Evolutionary conservation across 345 rosid species (phyloP), one percentile per base, ranked within the genome.

Genomic region (Cardiospermum halicacabum): DNA sequence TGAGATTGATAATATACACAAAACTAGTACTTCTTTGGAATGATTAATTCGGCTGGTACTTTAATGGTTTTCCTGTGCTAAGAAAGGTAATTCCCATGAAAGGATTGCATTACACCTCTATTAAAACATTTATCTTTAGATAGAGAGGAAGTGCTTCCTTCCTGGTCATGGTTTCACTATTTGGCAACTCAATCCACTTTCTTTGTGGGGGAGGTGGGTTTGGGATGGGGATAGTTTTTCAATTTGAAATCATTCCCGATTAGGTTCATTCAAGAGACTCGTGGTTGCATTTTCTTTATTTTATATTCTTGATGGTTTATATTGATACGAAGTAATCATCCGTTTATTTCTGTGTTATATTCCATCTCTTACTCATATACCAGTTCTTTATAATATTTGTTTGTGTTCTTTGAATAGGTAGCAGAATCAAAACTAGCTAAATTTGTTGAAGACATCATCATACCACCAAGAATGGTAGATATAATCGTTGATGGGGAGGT

Each of bases 401-500:
- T 54, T 43, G 18, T 71, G 53, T 58, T 58, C 62, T 59, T 64
- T 49, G 18, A 71, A 71, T 80, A 91, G 99, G 96, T 84, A 57
- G 99, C 99, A 67, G 99, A 94, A 78, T 89, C 96, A 64, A 91
- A 87, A 80, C 80, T 94, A 62, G 96, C 95, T 16, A 94, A 75
- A 73, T 94, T 94, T 84, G 97, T 94, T 25, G 97, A 91, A 81
- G 99, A 94, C 77, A 91, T 94, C 60, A 89, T 94, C 58, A 84
- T 91, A 53, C 97, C 97, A 60, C 97, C 97, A 32, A 86, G 91
- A 78, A 94, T 94, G 99, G 86, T 91, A 3, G 97, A 94, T 75
- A 77, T 94, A 50, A 83, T 94, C 72, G 91, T 94, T 71, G 99
- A 94, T 67, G 99, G 96, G 78, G 99, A 94, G 99, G 99, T 94